Evolutionary conservation across 2,329 filamentous ascomycete species (phyloP).

Genomic region (Diaporthe australafricana): DNA sequence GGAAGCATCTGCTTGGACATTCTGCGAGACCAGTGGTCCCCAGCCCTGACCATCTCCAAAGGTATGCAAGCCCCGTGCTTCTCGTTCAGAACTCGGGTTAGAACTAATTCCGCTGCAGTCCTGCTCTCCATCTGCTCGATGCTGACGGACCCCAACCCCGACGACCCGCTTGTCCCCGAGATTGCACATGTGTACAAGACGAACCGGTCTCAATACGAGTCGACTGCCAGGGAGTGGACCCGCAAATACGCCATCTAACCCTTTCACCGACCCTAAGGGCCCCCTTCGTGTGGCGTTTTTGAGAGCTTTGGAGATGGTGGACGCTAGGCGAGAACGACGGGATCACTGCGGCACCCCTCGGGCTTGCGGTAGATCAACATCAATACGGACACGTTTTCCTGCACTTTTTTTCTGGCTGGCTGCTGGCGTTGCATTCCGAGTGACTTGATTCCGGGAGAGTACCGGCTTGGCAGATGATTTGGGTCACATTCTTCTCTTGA

Average conservation of each 20-base stretch:
- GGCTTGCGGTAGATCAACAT: conserved; percentile 27
- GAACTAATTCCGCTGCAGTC: conserved; percentile 64
- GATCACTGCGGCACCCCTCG: conserved; percentile 5
- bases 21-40: conserved; percentile 98
- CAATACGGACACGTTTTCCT: conserved; percentile 28
- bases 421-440: conserved; percentile 38
- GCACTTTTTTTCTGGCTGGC: conserved; percentile 32
- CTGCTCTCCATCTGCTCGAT: conserved; percentile 99
- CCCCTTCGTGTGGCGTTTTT: conserved; percentile 15
- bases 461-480: conserved; percentile 27
- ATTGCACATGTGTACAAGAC: conserved; percentile 99
- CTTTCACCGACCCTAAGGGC: background rate
- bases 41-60: conserved; percentile 97
- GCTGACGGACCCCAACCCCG: conserved; percentile 99
- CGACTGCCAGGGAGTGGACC: conserved; percentile 97
- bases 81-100: no score
- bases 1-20: conserved; percentile 99
- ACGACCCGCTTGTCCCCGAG: conserved; percentile 97
- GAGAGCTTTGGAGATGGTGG: conserved; percentile 14
- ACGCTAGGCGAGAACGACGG: conserved; percentile 16
- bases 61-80: conserved; percentile 65
- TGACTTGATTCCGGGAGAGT: conserved; percentile 30
- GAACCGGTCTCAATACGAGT: conserved; percentile 94
- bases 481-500: conserved; percentile 36
- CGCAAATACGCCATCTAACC: conserved; percentile 95